These are phyloP conservation scores for Coleophoma crateriformis DNA, from an alignment of 2,329 filamentous ascomycete genomes.

Conservation along the genomic window DNA sequence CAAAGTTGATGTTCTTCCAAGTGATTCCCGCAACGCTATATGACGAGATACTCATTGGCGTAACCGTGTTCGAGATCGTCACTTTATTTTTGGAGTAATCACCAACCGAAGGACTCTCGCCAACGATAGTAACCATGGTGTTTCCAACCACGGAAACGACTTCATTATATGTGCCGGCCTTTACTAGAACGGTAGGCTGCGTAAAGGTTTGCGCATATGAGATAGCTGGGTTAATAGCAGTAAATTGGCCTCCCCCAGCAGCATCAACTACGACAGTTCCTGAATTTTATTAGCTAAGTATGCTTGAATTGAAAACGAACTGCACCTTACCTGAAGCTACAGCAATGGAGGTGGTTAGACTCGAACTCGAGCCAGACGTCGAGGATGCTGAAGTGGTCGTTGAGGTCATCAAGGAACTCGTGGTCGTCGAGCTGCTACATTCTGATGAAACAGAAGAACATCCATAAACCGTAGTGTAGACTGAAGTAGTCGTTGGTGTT, in stretches of 20 bases:
- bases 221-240: conserved; percentile 37
- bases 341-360: too few relatives aligned
- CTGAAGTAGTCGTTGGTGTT: too few relatives aligned
- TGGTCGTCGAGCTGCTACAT: too few relatives aligned
- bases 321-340: too few relatives aligned
- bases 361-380: too few relatives aligned
- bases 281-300: not conserved
- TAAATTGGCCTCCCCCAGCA: conserved; percentile 38
- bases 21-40: conserved; percentile 27
- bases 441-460: too few relatives aligned
- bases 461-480: too few relatives aligned
- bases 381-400: too few relatives aligned
- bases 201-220: conserved; percentile 34
- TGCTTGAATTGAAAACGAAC: too few relatives aligned
- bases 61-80: conserved; percentile 22
- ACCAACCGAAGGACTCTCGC: conserved; percentile 22
- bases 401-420: too few relatives aligned
- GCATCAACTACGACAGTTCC: conserved; percentile 35
- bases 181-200: conserved; percentile 36
- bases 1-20: conserved; percentile 34
- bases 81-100: conserved; percentile 33
- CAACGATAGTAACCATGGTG: conserved; percentile 35
- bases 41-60: conserved; percentile 25
- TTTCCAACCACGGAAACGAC: conserved; percentile 33
- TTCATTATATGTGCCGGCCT: conserved; percentile 39